These are phyloP conservation scores for Globisporangium echinulatum DNA, from an alignment of 352 stramenopile genomes.

Conservation along the genomic window DNA sequence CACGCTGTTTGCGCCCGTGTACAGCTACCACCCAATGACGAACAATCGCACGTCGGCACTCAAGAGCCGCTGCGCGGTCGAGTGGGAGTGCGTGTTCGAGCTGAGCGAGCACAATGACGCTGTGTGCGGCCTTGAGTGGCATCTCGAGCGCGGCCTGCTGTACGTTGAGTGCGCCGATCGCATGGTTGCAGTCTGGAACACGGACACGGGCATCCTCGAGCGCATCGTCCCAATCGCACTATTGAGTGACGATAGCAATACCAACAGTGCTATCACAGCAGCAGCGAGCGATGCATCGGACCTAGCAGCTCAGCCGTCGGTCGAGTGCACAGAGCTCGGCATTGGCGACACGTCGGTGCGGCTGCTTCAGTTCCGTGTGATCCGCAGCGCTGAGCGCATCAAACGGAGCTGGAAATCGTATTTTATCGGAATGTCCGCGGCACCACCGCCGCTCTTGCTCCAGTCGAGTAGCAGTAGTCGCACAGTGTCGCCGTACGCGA, in stretches of 20 bases:
- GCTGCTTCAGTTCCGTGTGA: slow-evolving; percentile 58
- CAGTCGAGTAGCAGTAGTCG: neutral
- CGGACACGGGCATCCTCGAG: slow-evolving; percentile 71
- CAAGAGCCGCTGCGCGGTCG: slow-evolving; percentile 16
- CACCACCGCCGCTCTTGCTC: slow-evolving; percentile 3
- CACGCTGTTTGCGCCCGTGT: slow-evolving; percentile 54
- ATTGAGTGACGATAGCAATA: slow-evolving; percentile 42
- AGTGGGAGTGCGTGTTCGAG: slow-evolving; percentile 61
- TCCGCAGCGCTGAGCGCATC: slow-evolving; percentile 58
- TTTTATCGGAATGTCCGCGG: slow-evolving; percentile 27
- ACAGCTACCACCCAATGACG: slow-evolving; percentile 28
- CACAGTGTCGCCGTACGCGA: slow-evolving; percentile 43
- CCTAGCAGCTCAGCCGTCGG: slow-evolving; percentile 12
- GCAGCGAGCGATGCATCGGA: slow-evolving; percentile 13
- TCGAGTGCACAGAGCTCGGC: slow-evolving; percentile 45
- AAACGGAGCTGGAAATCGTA: slow-evolving; percentile 68
- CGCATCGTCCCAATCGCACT: slow-evolving; percentile 47
- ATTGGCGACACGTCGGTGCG: slow-evolving; percentile 52
- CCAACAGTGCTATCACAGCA: slow-evolving; percentile 6
- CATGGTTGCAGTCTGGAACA: slow-evolving; percentile 78
- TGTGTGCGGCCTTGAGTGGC: slow-evolving; percentile 51
- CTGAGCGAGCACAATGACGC: slow-evolving; percentile 53
- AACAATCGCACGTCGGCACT: neutral
- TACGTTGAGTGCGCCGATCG: slow-evolving; percentile 64
- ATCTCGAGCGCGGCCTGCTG: slow-evolving; percentile 49